Percentiles rank a stretch among this genome's conserved stretches.
Evolutionary conservation across 148 eudicot genomes (phyloP).

Genomic region (Vaccinium myrtillus): DNA sequence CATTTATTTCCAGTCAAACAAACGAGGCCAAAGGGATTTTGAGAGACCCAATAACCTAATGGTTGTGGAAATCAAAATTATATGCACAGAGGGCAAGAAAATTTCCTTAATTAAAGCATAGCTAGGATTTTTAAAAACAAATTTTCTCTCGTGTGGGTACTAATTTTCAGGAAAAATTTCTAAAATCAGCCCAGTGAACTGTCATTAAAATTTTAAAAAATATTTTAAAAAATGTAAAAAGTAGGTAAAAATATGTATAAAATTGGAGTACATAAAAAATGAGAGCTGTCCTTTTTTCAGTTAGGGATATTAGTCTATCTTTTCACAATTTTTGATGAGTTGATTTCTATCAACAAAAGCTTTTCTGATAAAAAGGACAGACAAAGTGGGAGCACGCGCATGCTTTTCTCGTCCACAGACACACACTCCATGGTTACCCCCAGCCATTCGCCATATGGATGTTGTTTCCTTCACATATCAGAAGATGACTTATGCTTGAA

Average conservation of each 20-base stretch:
- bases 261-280: too few relatives aligned
- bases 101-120: too few relatives aligned
- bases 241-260: too few relatives aligned
- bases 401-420: conserved; percentile 5
- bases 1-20: too few relatives aligned
- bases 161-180: not conserved
- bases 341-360: conserved; percentile 11
- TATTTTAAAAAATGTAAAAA: too few relatives aligned
- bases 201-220: too few relatives aligned
- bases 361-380: not conserved
- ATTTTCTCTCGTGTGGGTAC: not conserved
- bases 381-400: conserved; percentile 9
- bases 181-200: too few relatives aligned
- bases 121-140: not conserved
- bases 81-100: too few relatives aligned
- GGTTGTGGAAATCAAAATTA: too few relatives aligned
- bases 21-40: too few relatives aligned
- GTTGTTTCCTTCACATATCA: not conserved
- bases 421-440: not conserved
- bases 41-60: too few relatives aligned
- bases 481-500: not conserved
- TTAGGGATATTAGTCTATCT: not conserved
- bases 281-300: too few relatives aligned
- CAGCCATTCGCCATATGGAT: not conserved
- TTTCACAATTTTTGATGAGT: conserved; percentile 5